Evolutionary conservation across 2,329 filamentous ascomycete genomes (phyloP), one percentile per base, ranked within the genome.

Genomic region (Drechslerella dactyloides): DNA sequence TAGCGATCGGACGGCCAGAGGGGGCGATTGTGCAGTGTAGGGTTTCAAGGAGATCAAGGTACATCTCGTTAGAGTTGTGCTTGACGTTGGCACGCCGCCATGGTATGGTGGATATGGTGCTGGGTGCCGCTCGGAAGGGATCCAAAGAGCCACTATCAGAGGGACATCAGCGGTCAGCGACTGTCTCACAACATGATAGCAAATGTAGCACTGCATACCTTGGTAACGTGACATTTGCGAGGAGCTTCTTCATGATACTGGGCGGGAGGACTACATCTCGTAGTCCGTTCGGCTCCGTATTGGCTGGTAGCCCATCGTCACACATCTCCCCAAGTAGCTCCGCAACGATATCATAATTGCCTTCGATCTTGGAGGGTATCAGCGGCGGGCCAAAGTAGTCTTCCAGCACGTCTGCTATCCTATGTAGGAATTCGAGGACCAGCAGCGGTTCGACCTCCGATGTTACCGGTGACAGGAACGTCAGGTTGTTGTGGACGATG

Each of bases 301-400:
- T 96, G 77, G 86, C 90, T 37, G 97, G 85, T n/a, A 88, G 85
- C 15, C 94, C 94, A 44, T 88, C 91, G 83, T 99, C 94, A 79
- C 94, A 97, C 90, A 99, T 96, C 81, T 99, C 94, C 73, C 88
- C 91, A 69, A 97, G 84, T 24, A 99, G 82, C 81, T 99, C 94
- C 17, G 93, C 93, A 35, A 96, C 90, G 27, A 97, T 89, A 85
- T 97, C 91, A 81, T 97, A 97, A 80, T 87, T 92, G 75, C 84
- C 85, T 80, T 97, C 92, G 74, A 99, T 89, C 82, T 94, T 96
- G 78, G 85, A 86, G 19, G 92, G 89, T 65, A 97, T 82, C 54
- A 99, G 81, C 13, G 94, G 94, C 51, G 91, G 88, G 68, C 93
- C 93, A 6, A 99, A 84, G 78, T 97, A 97, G 78, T 97, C 93